These are phyloP conservation scores for Oryza rufipogon DNA, from an alignment of 176 grass and related monocot genomes.

Conservation along the genomic window DNA sequence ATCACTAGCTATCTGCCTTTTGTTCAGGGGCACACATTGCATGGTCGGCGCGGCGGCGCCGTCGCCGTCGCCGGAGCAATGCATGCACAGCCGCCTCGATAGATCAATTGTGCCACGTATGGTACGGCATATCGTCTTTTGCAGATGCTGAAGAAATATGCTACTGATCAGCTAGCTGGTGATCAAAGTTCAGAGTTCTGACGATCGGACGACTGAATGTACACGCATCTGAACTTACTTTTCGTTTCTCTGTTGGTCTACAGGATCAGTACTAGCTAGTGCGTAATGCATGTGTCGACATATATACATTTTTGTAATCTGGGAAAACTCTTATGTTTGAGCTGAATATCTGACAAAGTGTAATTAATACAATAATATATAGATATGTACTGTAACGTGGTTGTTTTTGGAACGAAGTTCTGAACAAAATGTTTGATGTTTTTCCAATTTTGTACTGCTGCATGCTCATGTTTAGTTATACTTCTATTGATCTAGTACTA, in stretches of 20 bases:
- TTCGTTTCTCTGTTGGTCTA: not conserved
- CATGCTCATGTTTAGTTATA: not conserved
- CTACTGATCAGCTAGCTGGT: not conserved
- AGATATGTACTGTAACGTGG: no score
- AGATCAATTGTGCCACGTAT: not conserved
- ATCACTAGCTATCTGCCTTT: not conserved
- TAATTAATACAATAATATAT: no score
- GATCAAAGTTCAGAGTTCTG: not conserved
- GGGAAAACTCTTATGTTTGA: not conserved
- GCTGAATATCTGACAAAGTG: not conserved
- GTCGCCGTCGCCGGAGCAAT: not conserved
- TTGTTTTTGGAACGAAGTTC: no score
- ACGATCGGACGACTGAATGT: not conserved
- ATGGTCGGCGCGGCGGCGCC: not conserved
- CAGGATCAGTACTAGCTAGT: not conserved
- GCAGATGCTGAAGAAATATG: conserved; percentile 2
- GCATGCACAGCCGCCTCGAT: not conserved
- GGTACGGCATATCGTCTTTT: not conserved
- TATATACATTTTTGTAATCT: not conserved
- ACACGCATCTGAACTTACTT: not conserved
- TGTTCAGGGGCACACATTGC: not conserved
- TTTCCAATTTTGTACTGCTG: not conserved
- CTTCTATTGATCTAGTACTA: not conserved
- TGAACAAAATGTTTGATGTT: not conserved
- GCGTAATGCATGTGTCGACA: not conserved